These are phyloP conservation scores for Hyphodiscus hymeniophilus DNA, from an alignment of 495 filamentous ascomycete genomes.

Conservation along the genomic window DNA sequence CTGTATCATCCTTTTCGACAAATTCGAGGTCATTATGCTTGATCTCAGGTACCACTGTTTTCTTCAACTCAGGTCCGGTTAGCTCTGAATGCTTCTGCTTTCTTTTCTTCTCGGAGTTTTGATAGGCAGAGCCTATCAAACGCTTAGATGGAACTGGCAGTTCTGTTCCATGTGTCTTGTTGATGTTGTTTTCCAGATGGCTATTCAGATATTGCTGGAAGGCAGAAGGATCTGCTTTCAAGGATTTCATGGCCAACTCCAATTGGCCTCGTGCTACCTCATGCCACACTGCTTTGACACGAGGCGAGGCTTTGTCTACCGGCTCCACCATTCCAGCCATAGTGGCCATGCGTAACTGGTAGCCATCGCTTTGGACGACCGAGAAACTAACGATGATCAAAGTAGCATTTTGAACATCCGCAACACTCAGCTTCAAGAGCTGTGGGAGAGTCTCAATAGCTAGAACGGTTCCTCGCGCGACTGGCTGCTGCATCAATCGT, in stretches of 20 bases:
- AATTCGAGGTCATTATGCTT: slow-evolving; percentile 12
- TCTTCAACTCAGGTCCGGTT: not conserved
- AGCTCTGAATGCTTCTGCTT: not conserved
- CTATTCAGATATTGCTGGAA: not conserved
- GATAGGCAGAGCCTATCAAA: slow-evolving; percentile 24
- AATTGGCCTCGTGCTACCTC: slow-evolving; percentile 32
- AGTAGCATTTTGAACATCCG: slow-evolving; percentile 39
- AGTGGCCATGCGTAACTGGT: slow-evolving; percentile 41
- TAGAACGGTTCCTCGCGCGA: slow-evolving; percentile 38
- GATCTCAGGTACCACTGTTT: not conserved
- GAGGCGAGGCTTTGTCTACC: slow-evolving; percentile 29
- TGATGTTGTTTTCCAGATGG: slow-evolving; percentile 4
- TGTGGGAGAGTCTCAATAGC: slow-evolving; percentile 26
- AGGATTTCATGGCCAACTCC: slow-evolving; percentile 29
- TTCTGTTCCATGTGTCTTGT: slow-evolving; percentile 9
- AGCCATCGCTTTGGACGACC: slow-evolving; percentile 36
- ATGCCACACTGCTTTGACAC: slow-evolving; percentile 46
- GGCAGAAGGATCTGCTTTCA: slow-evolving; percentile 14
- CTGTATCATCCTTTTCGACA: not conserved
- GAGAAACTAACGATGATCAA: slow-evolving; percentile 47
- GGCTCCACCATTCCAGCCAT: slow-evolving; percentile 36
- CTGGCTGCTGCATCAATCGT: slow-evolving; percentile 40
- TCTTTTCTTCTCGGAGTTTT: slow-evolving; percentile 17
- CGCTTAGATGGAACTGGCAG: slow-evolving; percentile 22
- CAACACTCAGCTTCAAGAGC: slow-evolving; percentile 32